Evolutionary conservation across 805 yeast species (phyloP), one percentile per base, ranked within the genome.

Genomic region (Zygoascus flipseniorum): DNA sequence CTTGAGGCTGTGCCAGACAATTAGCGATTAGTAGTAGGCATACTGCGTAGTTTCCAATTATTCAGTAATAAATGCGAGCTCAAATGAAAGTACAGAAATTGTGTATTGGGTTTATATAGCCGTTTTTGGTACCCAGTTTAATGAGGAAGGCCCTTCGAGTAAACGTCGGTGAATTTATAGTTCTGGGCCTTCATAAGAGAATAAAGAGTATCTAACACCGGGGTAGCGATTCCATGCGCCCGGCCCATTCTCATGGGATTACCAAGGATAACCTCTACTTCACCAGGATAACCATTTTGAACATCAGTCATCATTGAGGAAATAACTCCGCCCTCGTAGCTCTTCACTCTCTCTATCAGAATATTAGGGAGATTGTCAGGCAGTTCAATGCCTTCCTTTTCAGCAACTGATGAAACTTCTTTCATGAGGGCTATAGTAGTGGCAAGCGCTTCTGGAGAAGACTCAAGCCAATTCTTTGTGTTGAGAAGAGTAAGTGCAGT

Each of bases 281-380:
- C 93, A 59, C 85, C 76, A 48, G 80, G 80, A 60, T 83, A 80
- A 16, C 80, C 78, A 55, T 82, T 81, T 51, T 76, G 67, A 31
- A 76, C 75, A 62, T 85, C 92, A 14, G 82, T 82, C 58, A 77
- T 69, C 89, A 85, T 85, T 4, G 89, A 83, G 2, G 90, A 89
- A 45, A 75, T 49, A 16, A 55, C 43, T n/a, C 56, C 56, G 14
- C 41, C 35, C 20, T 43, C 28, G 8, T 53, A 41, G 26, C 32
- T 31, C 18, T 44, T 32, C 28, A 50, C 48, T 43, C 48, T 52
- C 37, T 46, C 52, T n/a, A 59, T 49, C n/a, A 59, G 55, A 10
- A 32, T 49, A 19, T 59, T 60, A 11, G 43, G 43, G 8, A 54
- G 52, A 11, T 32, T 28, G 18, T 47, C 18, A 14, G 47, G 53